A percentile compares a stretch with the other conserved stretches of the same genome.
phyloP scores from a whole-genome alignment of 179 eudicot species.

The Dionaea muscipula region DNA sequence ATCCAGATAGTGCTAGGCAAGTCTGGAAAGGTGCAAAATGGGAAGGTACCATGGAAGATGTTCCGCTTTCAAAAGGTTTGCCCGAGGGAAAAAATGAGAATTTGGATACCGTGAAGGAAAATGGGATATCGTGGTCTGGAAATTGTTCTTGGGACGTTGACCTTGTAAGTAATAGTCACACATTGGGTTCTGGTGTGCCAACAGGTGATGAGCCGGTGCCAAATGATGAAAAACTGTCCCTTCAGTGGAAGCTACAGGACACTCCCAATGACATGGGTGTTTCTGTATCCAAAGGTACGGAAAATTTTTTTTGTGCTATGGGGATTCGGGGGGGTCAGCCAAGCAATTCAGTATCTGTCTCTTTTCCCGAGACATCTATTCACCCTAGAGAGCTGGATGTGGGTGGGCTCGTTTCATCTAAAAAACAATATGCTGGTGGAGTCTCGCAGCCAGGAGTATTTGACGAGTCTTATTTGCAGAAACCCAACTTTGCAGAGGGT shows the following conservation, averaged over 20 bases:
- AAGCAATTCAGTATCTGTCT: constrained; percentile 11
- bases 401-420: constrained; percentile 14
- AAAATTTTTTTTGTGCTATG: constrained; percentile 19
- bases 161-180: constrained; percentile 7
- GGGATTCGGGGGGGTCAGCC: constrained; percentile 7
- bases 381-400: constrained; percentile 15
- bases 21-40: no score
- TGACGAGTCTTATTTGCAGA: constrained; percentile 23
- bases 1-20: no score
- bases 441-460: constrained; percentile 18
- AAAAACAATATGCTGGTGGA: constrained; percentile 18
- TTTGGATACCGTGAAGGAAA: constrained; percentile 14
- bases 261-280: constrained; percentile 9
- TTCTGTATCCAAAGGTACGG: constrained; percentile 13
- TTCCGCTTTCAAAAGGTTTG: constrained; percentile 9
- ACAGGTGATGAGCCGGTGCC: constrained; percentile 11
- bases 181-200: constrained; percentile 12
- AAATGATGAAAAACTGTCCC: constrained; percentile 16
- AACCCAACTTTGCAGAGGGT: constrained; percentile 14
- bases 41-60: no score
- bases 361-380: constrained; percentile 12
- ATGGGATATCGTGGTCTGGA: constrained; percentile 2
- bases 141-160: not conserved
- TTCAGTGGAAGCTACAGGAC: constrained; percentile 16
- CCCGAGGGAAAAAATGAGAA: constrained; percentile 17